phyloP scores from a whole-genome alignment of 2,329 filamentous ascomycete genomes.

The Cladosporium phlei region DNA sequence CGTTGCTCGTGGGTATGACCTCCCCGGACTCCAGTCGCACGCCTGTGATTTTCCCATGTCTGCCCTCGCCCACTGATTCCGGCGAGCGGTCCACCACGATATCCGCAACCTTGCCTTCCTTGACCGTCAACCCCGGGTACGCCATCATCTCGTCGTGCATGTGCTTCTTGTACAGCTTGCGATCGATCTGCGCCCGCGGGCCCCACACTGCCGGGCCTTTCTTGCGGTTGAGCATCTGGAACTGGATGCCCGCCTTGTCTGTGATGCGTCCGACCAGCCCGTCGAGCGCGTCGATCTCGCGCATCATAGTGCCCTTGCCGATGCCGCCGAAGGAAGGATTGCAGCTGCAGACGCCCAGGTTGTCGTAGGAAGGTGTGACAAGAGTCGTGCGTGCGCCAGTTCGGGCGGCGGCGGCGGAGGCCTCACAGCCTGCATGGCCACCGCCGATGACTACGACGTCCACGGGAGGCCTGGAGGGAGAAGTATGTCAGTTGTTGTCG shows the following conservation, averaged over 20 bases:
- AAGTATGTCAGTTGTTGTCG: too few species aligned
- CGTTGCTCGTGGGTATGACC: constrained; percentile 70
- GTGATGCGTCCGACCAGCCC: constrained; percentile 83
- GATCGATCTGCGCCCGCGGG: constrained; percentile 91
- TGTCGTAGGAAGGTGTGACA: constrained; percentile 80
- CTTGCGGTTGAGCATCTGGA: constrained; percentile 77
- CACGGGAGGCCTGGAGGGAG: constrained; percentile 24
- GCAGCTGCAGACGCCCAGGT: constrained; percentile 91
- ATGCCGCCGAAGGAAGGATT: constrained; percentile 98
- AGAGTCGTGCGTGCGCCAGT: constrained; percentile 84
- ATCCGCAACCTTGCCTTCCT: constrained; percentile 86
- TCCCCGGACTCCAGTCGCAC: constrained; percentile 84
- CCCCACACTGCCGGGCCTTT: constrained; percentile 98
- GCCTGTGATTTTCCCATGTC: constrained; percentile 71
- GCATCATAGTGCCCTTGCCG: constrained; percentile 92
- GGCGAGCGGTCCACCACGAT: constrained; percentile 66
- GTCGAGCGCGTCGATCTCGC: constrained; percentile 92
- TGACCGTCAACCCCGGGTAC: constrained; percentile 73
- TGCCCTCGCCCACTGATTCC: constrained; percentile 41
- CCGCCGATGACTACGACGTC: constrained; percentile 96
- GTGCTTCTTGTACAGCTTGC: constrained; percentile 78
- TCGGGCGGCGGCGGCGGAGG: constrained; percentile 83
- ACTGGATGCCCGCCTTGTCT: constrained; percentile 93
- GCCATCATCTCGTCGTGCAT: constrained; percentile 80
- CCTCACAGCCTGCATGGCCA: constrained; percentile 92